phyloP scores from a whole-genome alignment of 352 stramenopile species.

The Phytopythium helicoides region DNA sequence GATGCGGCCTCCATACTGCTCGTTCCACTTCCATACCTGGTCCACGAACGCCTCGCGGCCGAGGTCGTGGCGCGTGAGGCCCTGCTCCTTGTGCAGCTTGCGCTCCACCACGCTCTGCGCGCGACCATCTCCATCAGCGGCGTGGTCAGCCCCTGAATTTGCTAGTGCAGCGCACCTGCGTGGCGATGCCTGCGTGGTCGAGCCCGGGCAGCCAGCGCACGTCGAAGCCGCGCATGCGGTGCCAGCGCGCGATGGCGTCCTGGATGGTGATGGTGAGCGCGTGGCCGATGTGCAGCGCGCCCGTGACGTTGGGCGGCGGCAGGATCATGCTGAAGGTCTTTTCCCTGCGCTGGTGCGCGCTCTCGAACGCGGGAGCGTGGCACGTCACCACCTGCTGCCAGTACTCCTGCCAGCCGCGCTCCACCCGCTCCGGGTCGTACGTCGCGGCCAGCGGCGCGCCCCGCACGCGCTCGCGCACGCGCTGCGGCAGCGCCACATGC shows the following conservation, averaged over 20 bases:
- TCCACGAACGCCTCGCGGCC: slow-evolving; percentile 97
- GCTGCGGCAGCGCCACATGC: slow-evolving; percentile 28
- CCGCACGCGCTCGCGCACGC: slow-evolving; percentile 54
- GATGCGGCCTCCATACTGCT: slow-evolving; percentile 96
- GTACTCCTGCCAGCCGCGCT: slow-evolving; percentile 68
- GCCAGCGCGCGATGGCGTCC: slow-evolving; percentile 95
- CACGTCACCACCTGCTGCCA: slow-evolving; percentile 53
- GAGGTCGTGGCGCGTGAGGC: slow-evolving; percentile 92
- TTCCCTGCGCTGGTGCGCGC: not conserved
- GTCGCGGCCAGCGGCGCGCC: slow-evolving; percentile 42
- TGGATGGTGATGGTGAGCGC: slow-evolving; percentile 97
- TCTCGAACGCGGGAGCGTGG: slow-evolving; percentile 10
- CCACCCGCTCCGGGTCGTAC: slow-evolving; percentile 66
- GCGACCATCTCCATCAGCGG: not conserved
- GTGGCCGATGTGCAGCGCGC: slow-evolving; percentile 97
- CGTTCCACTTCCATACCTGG: slow-evolving; percentile 98
- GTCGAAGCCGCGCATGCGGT: slow-evolving; percentile 97
- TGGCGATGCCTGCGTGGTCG: slow-evolving; percentile 99
- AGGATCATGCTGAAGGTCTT: slow-evolving; percentile 85
- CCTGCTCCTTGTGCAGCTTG: slow-evolving; percentile 95
- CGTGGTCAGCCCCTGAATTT: no score
- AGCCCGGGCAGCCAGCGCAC: slow-evolving; percentile 97
- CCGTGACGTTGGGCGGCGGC: slow-evolving; percentile 97
- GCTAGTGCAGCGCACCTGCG: slow-evolving; percentile 75
- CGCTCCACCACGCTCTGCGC: slow-evolving; percentile 96